phyloP scores from a whole-genome alignment of 2,329 filamentous ascomycete genomes.

The Endoconidiophora laricicola region DNA sequence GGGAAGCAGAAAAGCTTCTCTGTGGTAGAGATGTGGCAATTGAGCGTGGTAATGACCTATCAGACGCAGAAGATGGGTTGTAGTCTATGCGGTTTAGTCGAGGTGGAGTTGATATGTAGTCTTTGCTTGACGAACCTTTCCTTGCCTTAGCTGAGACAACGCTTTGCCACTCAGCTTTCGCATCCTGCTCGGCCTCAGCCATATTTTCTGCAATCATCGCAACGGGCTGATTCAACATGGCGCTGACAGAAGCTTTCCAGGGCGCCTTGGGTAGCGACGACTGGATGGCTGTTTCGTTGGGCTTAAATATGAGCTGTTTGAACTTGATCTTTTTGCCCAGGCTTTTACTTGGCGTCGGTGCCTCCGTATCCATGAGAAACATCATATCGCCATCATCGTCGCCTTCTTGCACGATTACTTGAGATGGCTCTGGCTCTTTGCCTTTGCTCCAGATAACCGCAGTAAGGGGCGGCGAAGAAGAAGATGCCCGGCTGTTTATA shows the following conservation, averaged over 20 bases:
- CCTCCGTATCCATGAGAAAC: slow-evolving; percentile 12
- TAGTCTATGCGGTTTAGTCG: not conserved
- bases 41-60: not conserved
- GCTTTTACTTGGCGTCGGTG: not conserved
- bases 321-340: not conserved
- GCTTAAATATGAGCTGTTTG: slow-evolving; percentile 1
- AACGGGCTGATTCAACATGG: not conserved
- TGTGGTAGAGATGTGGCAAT: not conserved
- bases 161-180: slow-evolving; percentile 9
- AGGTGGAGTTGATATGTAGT: not conserved
- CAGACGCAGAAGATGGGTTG: no score
- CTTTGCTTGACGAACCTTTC: not conserved
- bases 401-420: not conserved
- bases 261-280: not conserved
- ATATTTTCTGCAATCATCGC: slow-evolving; percentile 10
- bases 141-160: slow-evolving; percentile 1
- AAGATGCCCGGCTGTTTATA: not conserved
- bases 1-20: not conserved
- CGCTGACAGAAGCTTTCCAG: slow-evolving; percentile 3
- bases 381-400: slow-evolving; percentile 7
- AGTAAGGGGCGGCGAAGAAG: slow-evolving; percentile 28
- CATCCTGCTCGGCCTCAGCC: slow-evolving; percentile 6
- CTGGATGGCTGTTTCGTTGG: not conserved
- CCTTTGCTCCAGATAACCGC: slow-evolving; percentile 25
- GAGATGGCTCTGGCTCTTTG: not conserved